A percentile compares a stretch with the other conserved stretches of the same genome.
phyloP scores from a whole-genome alignment of 2,329 filamentous ascomycete genomes.

The Calonectria montana region DNA sequence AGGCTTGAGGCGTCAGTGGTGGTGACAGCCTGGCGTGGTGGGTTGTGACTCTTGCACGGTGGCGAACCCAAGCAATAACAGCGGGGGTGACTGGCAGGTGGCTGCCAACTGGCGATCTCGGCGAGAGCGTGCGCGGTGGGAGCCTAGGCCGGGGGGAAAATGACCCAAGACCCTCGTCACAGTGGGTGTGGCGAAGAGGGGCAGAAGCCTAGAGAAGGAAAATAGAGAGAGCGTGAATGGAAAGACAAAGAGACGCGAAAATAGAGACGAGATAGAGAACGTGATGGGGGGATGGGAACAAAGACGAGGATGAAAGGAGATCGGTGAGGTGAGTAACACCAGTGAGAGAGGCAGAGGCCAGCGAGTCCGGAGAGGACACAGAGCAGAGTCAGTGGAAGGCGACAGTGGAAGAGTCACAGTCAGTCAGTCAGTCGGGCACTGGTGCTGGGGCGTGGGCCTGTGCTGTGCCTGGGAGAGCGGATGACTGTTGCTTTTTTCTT shows the following conservation, averaged over 20 bases:
- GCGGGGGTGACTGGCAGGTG: slow-evolving; percentile 44
- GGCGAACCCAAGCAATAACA: slow-evolving; percentile 49
- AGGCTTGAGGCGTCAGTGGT: slow-evolving; percentile 44
- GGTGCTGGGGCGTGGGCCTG: slow-evolving; percentile 12
- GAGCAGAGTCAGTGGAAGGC: slow-evolving; percentile 34
- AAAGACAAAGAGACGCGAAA: slow-evolving; percentile 15
- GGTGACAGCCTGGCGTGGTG: slow-evolving; percentile 42
- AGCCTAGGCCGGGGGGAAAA: slow-evolving; percentile 39
- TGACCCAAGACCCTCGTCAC: slow-evolving; percentile 42
- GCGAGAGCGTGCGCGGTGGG: slow-evolving; percentile 47
- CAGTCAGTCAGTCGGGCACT: slow-evolving; percentile 34
- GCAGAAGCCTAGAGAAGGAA: slow-evolving; percentile 36
- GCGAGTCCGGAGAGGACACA: slow-evolving; percentile 43
- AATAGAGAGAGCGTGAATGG: slow-evolving; percentile 26
- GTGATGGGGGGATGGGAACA: slow-evolving; percentile 13
- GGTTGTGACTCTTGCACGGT: slow-evolving; percentile 54
- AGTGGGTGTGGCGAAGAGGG: slow-evolving; percentile 42
- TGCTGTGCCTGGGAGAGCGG: slow-evolving; percentile 16
- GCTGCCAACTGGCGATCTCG: slow-evolving; percentile 52
- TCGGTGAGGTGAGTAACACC: slow-evolving; percentile 41
- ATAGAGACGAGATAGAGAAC: slow-evolving; percentile 24
- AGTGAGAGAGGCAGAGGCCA: slow-evolving; percentile 18
- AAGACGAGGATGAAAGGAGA: slow-evolving; percentile 29
- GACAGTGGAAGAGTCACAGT: slow-evolving; percentile 37
- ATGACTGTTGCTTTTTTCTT: slow-evolving; percentile 14